Conservation (phyloP, 352 stramenopile species). For the Globisporangium cystogenes region DNA sequence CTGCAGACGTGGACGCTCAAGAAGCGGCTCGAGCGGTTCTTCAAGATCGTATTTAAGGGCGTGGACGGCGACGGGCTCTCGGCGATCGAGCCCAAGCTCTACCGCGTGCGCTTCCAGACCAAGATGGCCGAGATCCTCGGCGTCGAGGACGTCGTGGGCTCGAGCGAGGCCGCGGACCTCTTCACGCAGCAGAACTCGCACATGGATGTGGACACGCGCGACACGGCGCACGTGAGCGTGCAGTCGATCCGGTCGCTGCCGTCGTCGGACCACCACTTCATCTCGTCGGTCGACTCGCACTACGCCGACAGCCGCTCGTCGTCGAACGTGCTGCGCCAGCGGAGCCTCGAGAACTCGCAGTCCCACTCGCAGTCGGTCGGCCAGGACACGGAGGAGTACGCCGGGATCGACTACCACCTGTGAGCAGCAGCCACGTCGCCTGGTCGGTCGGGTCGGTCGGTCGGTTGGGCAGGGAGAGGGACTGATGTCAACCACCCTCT, state of each 20-base stretch:
- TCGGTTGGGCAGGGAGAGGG: not conserved
- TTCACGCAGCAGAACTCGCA: conserved; percentile 86
- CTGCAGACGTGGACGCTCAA: conserved; percentile 86
- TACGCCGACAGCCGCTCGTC: conserved; percentile 52
- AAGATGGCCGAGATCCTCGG: conserved; percentile 86
- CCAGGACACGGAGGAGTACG: conserved; percentile 79
- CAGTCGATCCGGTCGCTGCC: conserved; percentile 64
- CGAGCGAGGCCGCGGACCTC: conserved; percentile 30
- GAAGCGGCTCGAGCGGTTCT: conserved; percentile 84
- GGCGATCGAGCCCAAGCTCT: conserved; percentile 77
- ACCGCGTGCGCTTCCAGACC: conserved; percentile 81
- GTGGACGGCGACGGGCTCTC: conserved; percentile 79
- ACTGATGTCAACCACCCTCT: too few species aligned
- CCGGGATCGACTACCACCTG: conserved; percentile 84
- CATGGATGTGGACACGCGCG: conserved; percentile 80
- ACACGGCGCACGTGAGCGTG: conserved; percentile 48
- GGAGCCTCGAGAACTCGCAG: conserved; percentile 40
- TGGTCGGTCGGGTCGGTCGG: too few species aligned
- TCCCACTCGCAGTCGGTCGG: conserved; percentile 68
- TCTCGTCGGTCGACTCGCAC: conserved; percentile 54
- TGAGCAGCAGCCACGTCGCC: too few species aligned
- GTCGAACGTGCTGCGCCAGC: conserved; percentile 42
- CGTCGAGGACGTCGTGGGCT: conserved; percentile 60
- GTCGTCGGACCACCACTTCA: conserved; percentile 57
- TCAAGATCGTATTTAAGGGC: conserved; percentile 84